A percentile compares a stretch with the other conserved stretches of the same genome.
phyloP scores from a whole-genome alignment of 257 asterid genomes.

The Schizonepeta tenuifolia region DNA sequence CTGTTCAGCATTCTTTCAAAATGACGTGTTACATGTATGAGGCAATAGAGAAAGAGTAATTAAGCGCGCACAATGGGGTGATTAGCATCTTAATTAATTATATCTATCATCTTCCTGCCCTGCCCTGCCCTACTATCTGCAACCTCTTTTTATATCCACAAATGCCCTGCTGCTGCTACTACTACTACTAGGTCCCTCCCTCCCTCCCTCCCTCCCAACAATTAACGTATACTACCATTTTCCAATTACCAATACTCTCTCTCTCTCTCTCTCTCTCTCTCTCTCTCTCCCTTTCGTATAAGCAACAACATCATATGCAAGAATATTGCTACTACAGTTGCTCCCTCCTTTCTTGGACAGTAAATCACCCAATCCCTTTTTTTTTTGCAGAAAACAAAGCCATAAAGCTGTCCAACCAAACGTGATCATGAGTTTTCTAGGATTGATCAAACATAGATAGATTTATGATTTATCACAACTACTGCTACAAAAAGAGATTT shows the following conservation, averaged over 20 bases:
- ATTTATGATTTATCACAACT: no score
- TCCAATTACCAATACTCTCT: conserved; percentile 21
- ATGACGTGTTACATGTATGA: no score
- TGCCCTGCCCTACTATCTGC: conserved; percentile 22
- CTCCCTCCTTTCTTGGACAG: conserved; percentile 46
- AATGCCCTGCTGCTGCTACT: conserved; percentile 34
- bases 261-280: conserved; percentile 8
- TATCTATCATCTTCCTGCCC: background rate
- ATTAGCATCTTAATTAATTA: background rate
- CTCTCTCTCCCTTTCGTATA: background rate
- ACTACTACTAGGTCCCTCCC: conserved; percentile 24
- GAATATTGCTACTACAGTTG: conserved; percentile 12
- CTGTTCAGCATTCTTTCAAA: no score
- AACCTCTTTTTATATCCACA: conserved; percentile 31
- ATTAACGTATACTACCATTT: background rate
- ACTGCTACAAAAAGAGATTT: background rate
- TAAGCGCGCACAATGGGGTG: background rate
- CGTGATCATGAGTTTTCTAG: conserved; percentile 49
- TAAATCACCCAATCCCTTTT: conserved; percentile 44
- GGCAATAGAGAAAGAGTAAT: background rate
- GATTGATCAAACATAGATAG: conserved; percentile 47
- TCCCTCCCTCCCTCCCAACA: conserved; percentile 22
- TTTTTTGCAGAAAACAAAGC: conserved; percentile 46
- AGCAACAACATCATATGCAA: background rate
- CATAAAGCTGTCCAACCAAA: conserved; percentile 42